phyloP scores from a whole-genome alignment of 306 rosid genomes.

The Lathyrus tuberosus region DNA sequence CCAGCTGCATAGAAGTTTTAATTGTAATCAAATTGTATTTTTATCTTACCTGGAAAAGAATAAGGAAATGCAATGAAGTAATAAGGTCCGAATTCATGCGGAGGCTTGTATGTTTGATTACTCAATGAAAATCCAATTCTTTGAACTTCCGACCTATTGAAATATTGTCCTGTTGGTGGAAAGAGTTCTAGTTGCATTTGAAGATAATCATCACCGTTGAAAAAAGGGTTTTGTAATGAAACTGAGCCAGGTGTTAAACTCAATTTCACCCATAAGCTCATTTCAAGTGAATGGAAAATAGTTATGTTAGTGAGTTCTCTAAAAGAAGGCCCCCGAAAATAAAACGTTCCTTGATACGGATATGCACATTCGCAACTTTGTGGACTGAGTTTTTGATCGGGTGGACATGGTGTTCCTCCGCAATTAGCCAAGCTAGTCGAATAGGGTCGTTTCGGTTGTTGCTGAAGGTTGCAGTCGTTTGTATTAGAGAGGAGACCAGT shows the following conservation, averaged over 20 bases:
- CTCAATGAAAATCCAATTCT: slow-evolving; percentile 82
- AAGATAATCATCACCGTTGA: slow-evolving; percentile 81
- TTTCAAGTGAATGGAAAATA: slow-evolving; percentile 68
- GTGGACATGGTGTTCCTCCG: slow-evolving; percentile 57
- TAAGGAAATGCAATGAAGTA: slow-evolving; percentile 74
- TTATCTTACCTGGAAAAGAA: slow-evolving; percentile 63
- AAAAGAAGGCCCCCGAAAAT: slow-evolving; percentile 82
- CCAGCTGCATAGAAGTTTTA: slow-evolving; percentile 7
- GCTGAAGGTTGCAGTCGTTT: slow-evolving; percentile 63
- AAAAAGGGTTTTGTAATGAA: slow-evolving; percentile 70
- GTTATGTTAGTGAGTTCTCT: slow-evolving; percentile 64
- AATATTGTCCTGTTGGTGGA: slow-evolving; percentile 64
- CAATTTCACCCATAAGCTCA: slow-evolving; percentile 66
- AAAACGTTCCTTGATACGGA: slow-evolving; percentile 77
- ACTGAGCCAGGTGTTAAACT: slow-evolving; percentile 84
- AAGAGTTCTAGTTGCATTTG: slow-evolving; percentile 77
- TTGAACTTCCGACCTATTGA: slow-evolving; percentile 72
- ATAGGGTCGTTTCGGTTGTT: slow-evolving; percentile 54
- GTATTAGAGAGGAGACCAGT: slow-evolving; percentile 47
- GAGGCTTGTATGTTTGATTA: slow-evolving; percentile 90
- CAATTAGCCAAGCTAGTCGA: slow-evolving; percentile 74
- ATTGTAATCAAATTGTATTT: neutral
- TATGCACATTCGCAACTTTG: slow-evolving; percentile 89
- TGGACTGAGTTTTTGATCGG: slow-evolving; percentile 71
- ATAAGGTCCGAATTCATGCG: slow-evolving; percentile 75